Evolutionary conservation across 2,329 filamentous ascomycete species (phyloP), one percentile per base, ranked within the genome.

Genomic region (Epichloe scottii): DNA sequence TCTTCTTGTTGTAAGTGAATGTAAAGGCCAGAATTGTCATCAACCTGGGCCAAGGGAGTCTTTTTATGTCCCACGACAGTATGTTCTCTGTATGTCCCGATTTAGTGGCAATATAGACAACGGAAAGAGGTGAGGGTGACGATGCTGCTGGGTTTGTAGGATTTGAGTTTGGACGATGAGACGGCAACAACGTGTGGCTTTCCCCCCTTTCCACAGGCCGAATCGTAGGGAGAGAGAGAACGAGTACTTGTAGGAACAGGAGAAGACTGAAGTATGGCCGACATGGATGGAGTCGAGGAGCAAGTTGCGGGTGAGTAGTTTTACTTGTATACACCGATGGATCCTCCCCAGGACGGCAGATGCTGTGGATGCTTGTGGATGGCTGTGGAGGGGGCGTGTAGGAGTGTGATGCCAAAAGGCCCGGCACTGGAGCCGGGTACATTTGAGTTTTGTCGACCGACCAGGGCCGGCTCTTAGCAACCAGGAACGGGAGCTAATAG

Each of bases 371-470:
- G 42, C 51, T 8, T 52, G 50, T 52, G 46, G 50, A 52, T 49
- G 42, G 42, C 34, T 46, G 42, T 49, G 68, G 70, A 72, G 70
- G 70, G 71, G 68, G n/a, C n/a, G n/a, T n/a, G n/a, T n/a, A n/a
- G n/a, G n/a, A 64, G 68, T 69, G 68, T 68, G 68, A 71, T 65
- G 64, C 40, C 68, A 66, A 70, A 68, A 68, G 66, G 64, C 65
- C 69, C 72, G 72, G 74, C 69, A 75, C 66, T 74, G 70, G 70
- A 69, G 61, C 65, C 62, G 66, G 67, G 65, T 47, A 51, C 46
- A 51, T 51, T 56, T 53, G 55, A 38, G 43, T 41, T 49, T 37
- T 54, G 52, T 47, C 56, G 60, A 63, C 59, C 56, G 61, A 63
- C 59, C 58, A 60, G 63, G 62, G 61, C 59, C 58, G 60, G 63